Evolutionary conservation across 2,329 filamentous ascomycete genomes (phyloP), one percentile per base, ranked within the genome.

Genomic region (Magnaporthales sp.): DNA sequence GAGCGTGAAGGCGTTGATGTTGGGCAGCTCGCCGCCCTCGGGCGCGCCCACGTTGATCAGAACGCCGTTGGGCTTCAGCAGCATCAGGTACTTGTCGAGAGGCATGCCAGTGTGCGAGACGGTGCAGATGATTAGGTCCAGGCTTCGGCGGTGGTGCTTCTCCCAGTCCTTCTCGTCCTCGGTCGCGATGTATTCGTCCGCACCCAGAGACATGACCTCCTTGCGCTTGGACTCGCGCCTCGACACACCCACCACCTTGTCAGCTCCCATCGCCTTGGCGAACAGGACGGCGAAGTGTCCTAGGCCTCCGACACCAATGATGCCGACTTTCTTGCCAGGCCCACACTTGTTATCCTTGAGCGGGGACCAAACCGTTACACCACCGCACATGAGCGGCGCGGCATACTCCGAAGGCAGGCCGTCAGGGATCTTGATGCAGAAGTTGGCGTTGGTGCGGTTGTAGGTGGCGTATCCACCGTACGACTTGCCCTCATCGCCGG

Each of bases 11-110:
- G 84, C 84, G 70, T 78, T 80, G 70, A 91, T 79, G 2, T 69
- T 68, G n/a, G 78, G 77, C 4, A 77, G 30, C 3, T 2, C 69
- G 5, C 77, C 78, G 54, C 83, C 82, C 71, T 92, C 89, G 0
- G 89, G 89, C 2, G 67, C 69, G 66, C 89, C 89, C 63, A 92
- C 81, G 75, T 90, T 86, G 67, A 91, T 81, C 73, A 90, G 86
- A 5, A 80, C 80, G 22, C 89, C 88, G 30, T 89, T 89, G 62
- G 91, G 81, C 75, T 89, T 86, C 66, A 91, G 78, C 9, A 92
- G 79, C 15, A 77, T 72, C 67, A 92, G 78, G 76, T 92, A 92
- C 58, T 84, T 75, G 66, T 76, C 76, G 29, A 91, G 73, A 0
- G 89, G 89, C 87, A 91, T 89, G 19, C 74, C 70, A 2, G 69